phyloP scores from a whole-genome alignment of 352 stramenopile species.

The Phytophthora pistaciae region DNA sequence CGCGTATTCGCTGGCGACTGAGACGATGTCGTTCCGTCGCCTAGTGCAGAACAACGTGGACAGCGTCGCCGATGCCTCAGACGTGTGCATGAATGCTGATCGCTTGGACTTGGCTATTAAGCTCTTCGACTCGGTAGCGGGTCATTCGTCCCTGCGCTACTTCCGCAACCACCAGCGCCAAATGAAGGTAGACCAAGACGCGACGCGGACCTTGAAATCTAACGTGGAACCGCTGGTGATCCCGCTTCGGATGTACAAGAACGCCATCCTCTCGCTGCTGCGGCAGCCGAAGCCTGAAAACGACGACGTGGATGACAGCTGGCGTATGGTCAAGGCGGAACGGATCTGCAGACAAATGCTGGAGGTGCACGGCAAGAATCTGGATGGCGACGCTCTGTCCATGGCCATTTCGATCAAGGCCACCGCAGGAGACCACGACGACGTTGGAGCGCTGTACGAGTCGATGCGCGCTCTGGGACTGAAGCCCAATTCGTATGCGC shows the following conservation, averaged over 20 bases:
- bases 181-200: constrained; percentile 22
- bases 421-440: constrained; percentile 71
- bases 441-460: constrained; percentile 81
- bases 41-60: constrained; percentile 73
- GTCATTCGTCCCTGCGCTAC: constrained; percentile 52
- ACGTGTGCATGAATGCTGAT: constrained; percentile 64
- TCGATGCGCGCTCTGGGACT: constrained; percentile 71
- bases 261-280: constrained; percentile 60
- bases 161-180: constrained; percentile 34
- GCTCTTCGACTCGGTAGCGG: constrained; percentile 62
- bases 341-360: constrained; percentile 78
- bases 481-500: constrained; percentile 78
- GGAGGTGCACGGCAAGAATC: constrained; percentile 47
- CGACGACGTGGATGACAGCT: constrained; percentile 6
- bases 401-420: constrained; percentile 86
- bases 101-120: constrained; percentile 62
- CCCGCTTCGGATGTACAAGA: constrained; percentile 79
- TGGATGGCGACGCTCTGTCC: constrained; percentile 78
- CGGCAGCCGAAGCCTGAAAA: constrained; percentile 41
- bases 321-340: constrained; percentile 63
- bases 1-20: constrained; percentile 72
- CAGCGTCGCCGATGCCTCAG: constrained; percentile 73
- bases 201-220: constrained; percentile 11
- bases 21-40: constrained; percentile 78
- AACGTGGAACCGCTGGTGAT: constrained; percentile 35